These are phyloP conservation scores for Yamagishiella unicocca DNA, from an alignment of 139 green algal species.

Conservation along the genomic window DNA sequence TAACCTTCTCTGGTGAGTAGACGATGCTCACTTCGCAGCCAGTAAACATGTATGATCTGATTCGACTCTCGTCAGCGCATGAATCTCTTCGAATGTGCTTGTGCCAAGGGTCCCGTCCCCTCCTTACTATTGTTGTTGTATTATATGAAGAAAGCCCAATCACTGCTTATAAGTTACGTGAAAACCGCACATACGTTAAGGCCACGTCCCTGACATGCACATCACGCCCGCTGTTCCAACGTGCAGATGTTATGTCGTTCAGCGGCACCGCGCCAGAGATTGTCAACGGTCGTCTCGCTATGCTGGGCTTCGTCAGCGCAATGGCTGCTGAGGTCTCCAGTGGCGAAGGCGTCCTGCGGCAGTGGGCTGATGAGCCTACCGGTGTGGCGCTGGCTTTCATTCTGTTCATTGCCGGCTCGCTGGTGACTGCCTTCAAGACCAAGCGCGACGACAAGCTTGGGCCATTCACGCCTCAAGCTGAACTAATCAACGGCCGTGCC, in stretches of 20 bases:
- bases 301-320: slow-evolving; percentile 78
- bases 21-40: no score
- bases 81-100: no score
- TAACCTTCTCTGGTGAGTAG: slow-evolving; percentile 8
- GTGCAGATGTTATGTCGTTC: slow-evolving; percentile 55
- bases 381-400: slow-evolving; percentile 49
- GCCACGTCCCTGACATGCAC: neutral
- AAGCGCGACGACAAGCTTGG: slow-evolving; percentile 22
- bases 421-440: slow-evolving; percentile 64
- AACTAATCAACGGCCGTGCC: slow-evolving; percentile 81
- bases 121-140: no score
- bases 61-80: no score
- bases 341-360: slow-evolving; percentile 62
- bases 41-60: no score
- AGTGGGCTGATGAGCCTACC: slow-evolving; percentile 53
- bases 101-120: no score
- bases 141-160: no score
- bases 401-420: slow-evolving; percentile 59
- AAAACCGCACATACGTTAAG: no score
- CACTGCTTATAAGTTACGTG: no score
- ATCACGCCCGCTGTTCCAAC: neutral
- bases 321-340: slow-evolving; percentile 71
- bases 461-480: slow-evolving; percentile 74
- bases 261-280: slow-evolving; percentile 59
- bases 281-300: slow-evolving; percentile 74